Evolutionary conservation across 306 rosid genomes (phyloP).

Genomic region (Prunus persica): DNA sequence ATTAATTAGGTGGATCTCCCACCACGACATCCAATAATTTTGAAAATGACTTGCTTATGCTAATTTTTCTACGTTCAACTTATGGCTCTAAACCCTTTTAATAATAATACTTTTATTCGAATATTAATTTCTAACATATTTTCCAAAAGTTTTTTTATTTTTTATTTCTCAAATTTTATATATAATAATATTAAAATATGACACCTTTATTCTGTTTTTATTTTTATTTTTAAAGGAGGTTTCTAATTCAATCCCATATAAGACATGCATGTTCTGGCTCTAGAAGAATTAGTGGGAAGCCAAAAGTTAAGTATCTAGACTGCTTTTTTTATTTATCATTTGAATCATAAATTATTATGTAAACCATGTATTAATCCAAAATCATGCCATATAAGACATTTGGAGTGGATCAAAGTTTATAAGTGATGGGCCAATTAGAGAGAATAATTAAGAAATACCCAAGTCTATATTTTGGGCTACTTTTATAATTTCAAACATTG

Average conservation of each 20-base stretch:
- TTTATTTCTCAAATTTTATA: too few relatives aligned
- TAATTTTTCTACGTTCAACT: too few relatives aligned
- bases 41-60: not conserved
- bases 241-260: not conserved
- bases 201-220: not conserved
- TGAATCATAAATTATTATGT: not conserved
- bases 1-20: not conserved
- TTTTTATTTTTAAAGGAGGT: not conserved
- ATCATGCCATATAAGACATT: not conserved
- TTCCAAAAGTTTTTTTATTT: too few relatives aligned
- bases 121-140: too few relatives aligned
- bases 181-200: not conserved
- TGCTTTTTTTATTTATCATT: not conserved
- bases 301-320: not conserved
- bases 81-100: too few relatives aligned
- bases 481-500: not conserved
- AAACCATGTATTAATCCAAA: not conserved
- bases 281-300: not conserved
- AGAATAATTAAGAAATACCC: not conserved
- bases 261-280: not conserved
- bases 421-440: not conserved
- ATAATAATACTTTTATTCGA: too few relatives aligned
- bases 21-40: not conserved
- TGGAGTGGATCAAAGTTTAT: not conserved
- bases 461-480: not conserved